Conservation (phyloP, 768 basidiomycete species). For the Hypsizygus marmoreus region DNA sequence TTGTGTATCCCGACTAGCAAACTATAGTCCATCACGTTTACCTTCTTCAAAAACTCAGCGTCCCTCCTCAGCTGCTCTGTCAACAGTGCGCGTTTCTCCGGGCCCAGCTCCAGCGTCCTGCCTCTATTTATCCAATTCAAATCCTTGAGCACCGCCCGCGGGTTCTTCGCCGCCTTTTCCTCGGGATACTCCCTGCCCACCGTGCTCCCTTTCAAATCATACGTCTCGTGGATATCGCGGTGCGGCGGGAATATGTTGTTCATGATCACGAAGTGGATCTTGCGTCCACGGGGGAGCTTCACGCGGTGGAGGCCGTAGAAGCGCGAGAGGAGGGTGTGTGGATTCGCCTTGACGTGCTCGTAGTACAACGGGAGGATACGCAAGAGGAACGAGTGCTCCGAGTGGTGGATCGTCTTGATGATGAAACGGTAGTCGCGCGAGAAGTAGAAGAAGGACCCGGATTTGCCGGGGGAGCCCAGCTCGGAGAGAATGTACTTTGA, state of each 20-base stretch:
- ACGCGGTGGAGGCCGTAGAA: conserved; percentile 98
- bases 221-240: conserved; percentile 96
- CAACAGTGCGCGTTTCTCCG: conserved; percentile 90
- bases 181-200: conserved; percentile 88
- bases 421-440: conserved; percentile 99
- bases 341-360: conserved; percentile 83
- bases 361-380: conserved; percentile 84
- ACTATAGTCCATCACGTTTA: conserved; percentile 96
- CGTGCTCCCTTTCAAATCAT: conserved; percentile 94
- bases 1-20: conserved; percentile 93
- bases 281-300: conserved; percentile 88
- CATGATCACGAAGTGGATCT: conserved; percentile 99
- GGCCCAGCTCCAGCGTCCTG: conserved; percentile 85
- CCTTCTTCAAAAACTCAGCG: conserved; percentile 76
- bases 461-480: conserved; percentile 96
- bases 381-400: conserved; percentile 92
- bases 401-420: conserved; percentile 97
- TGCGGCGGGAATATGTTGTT: conserved; percentile 99
- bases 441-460: conserved; percentile 99
- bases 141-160: conserved; percentile 91
- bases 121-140: conserved; percentile 91
- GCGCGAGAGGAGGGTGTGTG: conserved; percentile 89
- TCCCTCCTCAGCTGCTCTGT: conserved; percentile 91
- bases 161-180: conserved; percentile 77
- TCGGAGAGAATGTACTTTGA: conserved; percentile 98